These are phyloP conservation scores for Pseudohyphozyma bogoriensis DNA, from an alignment of 768 basidiomycete genomes.

Conservation along the genomic window DNA sequence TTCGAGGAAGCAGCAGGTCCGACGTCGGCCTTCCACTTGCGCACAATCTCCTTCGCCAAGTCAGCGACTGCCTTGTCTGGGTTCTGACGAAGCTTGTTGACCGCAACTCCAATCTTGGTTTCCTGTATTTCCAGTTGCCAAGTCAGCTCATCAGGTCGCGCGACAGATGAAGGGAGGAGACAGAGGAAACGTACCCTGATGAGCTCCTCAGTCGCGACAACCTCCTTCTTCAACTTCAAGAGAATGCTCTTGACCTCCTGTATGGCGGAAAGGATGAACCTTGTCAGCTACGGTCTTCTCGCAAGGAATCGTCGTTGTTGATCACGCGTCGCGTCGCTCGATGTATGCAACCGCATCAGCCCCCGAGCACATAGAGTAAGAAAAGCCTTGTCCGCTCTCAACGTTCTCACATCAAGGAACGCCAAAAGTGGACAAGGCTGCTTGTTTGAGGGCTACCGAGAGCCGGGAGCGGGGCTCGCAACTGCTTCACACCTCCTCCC, in stretches of 20 bases:
- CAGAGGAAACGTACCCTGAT: constrained; percentile 24
- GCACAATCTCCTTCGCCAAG: constrained; percentile 80
- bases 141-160: neutral
- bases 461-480: too few species aligned
- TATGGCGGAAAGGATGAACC: neutral
- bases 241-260: constrained; percentile 27
- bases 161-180: too few species aligned
- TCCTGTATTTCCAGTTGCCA: constrained; percentile 48
- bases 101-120: constrained; percentile 82
- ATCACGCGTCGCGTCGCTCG: neutral
- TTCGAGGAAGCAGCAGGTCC: constrained; percentile 39
- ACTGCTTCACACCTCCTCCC: too few species aligned
- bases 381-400: constrained; percentile 5
- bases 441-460: too few species aligned
- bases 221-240: constrained; percentile 25
- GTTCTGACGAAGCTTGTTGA: constrained; percentile 75
- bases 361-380: neutral
- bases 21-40: constrained; percentile 78
- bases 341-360: neutral
- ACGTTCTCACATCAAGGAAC: neutral
- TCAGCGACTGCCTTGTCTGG: constrained; percentile 62
- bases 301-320: too few species aligned
- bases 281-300: too few species aligned
- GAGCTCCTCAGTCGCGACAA: constrained; percentile 33
- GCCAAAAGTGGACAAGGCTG: neutral